A percentile compares a stretch with the other conserved stretches of the same genome.
phyloP scores from a whole-genome alignment of 129 eudicot species.

The Tagetes patula region DNA sequence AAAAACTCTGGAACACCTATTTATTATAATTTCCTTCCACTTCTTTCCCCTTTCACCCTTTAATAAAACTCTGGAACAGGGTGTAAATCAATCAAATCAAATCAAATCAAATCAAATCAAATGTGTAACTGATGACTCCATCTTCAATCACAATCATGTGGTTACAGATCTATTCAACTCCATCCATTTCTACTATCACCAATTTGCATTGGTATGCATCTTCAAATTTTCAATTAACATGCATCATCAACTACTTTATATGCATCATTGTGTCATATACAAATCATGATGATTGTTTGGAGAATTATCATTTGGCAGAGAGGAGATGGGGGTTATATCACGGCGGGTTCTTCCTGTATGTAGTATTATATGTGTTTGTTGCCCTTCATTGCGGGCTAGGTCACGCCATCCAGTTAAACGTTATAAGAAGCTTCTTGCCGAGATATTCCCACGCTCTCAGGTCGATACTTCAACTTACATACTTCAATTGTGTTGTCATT shows the following conservation, averaged over 20 bases:
- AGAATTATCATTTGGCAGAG: slow-evolving; percentile 18
- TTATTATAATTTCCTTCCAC: no score
- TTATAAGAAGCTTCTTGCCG: slow-evolving; percentile 72
- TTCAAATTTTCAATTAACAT: neutral
- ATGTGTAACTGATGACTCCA: slow-evolving; percentile 25
- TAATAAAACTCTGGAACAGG: no score
- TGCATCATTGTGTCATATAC: neutral
- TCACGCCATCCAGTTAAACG: slow-evolving; percentile 85
- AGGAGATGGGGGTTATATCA: slow-evolving; percentile 79
- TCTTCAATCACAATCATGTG: slow-evolving; percentile 12
- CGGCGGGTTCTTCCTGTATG: slow-evolving; percentile 78
- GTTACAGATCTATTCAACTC: slow-evolving; percentile 14
- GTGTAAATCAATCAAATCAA: no score
- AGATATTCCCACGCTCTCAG: slow-evolving; percentile 76
- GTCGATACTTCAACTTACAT: slow-evolving; percentile 31
- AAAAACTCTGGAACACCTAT: no score
- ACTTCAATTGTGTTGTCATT: no score
- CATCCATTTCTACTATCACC: neutral
- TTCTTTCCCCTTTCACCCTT: no score
- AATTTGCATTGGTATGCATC: slow-evolving; percentile 24
- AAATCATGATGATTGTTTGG: neutral
- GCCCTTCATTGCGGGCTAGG: slow-evolving; percentile 82
- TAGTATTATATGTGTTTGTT: slow-evolving; percentile 67
- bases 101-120: neutral
- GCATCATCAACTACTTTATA: neutral